phyloP scores from a whole-genome alignment of 1,284 basidiomycete genomes.

The Cystobasidium slooffiae region DNA sequence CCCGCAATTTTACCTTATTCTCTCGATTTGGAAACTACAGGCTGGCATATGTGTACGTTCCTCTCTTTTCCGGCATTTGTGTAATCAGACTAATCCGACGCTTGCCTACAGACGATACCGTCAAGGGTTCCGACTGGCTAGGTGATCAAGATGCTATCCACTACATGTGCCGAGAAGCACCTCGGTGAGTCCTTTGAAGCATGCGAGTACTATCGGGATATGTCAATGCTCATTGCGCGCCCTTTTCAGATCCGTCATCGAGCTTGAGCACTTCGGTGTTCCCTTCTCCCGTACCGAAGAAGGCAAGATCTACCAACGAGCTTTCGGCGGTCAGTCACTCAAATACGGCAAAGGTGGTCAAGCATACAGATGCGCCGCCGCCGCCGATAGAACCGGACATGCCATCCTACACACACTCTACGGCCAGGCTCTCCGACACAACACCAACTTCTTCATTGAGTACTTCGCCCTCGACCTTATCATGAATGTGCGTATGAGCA shows the following conservation, averaged over 20 bases:
- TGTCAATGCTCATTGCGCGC: not conserved
- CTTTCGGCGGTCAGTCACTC: slow-evolving; percentile 97
- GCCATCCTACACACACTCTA: slow-evolving; percentile 93
- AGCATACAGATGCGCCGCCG: slow-evolving; percentile 97
- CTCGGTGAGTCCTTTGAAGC: slow-evolving; percentile 63
- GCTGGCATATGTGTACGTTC: slow-evolving; percentile 91
- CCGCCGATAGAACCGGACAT: slow-evolving; percentile 98
- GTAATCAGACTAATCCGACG: not conserved
- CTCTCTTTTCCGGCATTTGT: not conserved
- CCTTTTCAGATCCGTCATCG: slow-evolving; percentile 46
- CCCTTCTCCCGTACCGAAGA: slow-evolving; percentile 99
- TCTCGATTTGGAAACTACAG: not conserved
- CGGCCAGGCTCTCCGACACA: slow-evolving; percentile 97
- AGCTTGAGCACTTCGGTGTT: slow-evolving; percentile 99
- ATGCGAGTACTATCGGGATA: not conserved
- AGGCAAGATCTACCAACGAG: slow-evolving; percentile 99
- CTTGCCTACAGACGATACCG: slow-evolving; percentile 70
- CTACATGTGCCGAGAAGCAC: slow-evolving; percentile 98
- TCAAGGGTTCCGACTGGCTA: slow-evolving; percentile 99
- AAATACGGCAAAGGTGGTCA: slow-evolving; percentile 98
- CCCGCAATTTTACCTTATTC: not conserved
- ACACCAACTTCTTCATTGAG: slow-evolving; percentile 99
- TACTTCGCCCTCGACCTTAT: slow-evolving; percentile 77
- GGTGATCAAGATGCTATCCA: slow-evolving; percentile 99
- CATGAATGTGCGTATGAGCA: slow-evolving; percentile 40